These are phyloP conservation scores for Heteromeles arbutifolia DNA, from an alignment of 306 rosid species.

Conservation along the genomic window DNA sequence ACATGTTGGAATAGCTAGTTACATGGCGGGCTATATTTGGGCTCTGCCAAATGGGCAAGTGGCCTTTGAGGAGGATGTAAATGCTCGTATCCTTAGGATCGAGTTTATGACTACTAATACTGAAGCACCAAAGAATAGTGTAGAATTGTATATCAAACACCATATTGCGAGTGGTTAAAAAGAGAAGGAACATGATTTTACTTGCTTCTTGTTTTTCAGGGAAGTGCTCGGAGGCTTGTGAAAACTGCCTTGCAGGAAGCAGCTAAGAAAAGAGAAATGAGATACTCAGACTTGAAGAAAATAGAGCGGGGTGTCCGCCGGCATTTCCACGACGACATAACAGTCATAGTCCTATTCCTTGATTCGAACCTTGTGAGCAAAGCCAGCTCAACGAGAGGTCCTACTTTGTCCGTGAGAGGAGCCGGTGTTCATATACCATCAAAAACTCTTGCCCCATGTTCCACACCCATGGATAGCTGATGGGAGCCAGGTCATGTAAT, in stretches of 20 bases:
- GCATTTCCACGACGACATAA: slow-evolving; percentile 86
- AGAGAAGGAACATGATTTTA: slow-evolving; percentile 6
- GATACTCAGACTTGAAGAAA: slow-evolving; percentile 81
- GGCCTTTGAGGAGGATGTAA: neutral
- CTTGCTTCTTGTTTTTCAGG: slow-evolving; percentile 38
- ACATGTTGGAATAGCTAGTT: neutral
- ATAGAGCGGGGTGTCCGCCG: slow-evolving; percentile 88
- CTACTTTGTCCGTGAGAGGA: slow-evolving; percentile 60
- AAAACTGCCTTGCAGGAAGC: slow-evolving; percentile 76
- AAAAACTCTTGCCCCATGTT: slow-evolving; percentile 37
- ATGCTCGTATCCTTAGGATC: neutral
- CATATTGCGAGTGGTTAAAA: neutral
- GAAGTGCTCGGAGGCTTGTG: slow-evolving; percentile 78
- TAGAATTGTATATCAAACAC: neutral
- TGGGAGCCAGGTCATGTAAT: slow-evolving; percentile 17
- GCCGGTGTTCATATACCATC: slow-evolving; percentile 41
- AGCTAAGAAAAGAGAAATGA: slow-evolving; percentile 93
- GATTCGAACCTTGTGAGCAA: slow-evolving; percentile 71
- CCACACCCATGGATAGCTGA: slow-evolving; percentile 29
- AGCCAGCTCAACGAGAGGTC: slow-evolving; percentile 57
- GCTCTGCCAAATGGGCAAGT: neutral
- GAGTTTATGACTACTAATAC: neutral
- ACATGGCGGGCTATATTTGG: neutral
- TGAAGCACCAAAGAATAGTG: slow-evolving; percentile 2
- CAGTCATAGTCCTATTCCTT: slow-evolving; percentile 67